Evolutionary conservation across 2,329 filamentous ascomycete species (phyloP).

Genomic region (Phoma sp.): DNA sequence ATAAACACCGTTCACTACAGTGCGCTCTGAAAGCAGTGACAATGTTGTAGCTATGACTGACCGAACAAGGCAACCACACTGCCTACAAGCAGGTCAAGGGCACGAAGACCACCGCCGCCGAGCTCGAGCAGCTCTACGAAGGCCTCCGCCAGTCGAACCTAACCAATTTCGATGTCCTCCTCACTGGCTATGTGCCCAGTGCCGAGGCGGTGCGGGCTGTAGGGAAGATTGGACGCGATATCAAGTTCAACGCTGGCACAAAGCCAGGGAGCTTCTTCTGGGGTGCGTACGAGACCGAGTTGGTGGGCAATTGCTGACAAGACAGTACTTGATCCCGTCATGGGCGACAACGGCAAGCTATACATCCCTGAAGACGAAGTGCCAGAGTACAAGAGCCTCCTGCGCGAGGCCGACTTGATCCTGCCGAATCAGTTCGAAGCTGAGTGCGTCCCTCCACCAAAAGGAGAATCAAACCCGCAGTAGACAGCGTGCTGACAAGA

Average conservation of each 20-base stretch:
- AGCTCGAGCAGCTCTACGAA: constrained; percentile 83
- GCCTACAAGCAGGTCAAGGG: constrained; percentile 90
- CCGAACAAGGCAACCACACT: constrained; percentile 74
- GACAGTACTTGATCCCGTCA: constrained; percentile 88
- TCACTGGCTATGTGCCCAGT: constrained; percentile 92
- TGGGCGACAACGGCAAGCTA: constrained; percentile 92
- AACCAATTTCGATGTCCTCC: constrained; percentile 89
- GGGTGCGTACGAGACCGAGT: constrained; percentile 55
- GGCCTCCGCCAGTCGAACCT: constrained; percentile 84
- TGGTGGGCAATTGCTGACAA: constrained; percentile 19
- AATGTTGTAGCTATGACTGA: not conserved
- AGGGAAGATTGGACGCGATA: constrained; percentile 80
- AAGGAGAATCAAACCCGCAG: too few species aligned
- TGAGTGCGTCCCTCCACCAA: constrained; percentile 65
- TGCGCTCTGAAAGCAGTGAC: not conserved
- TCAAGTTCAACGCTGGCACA: constrained; percentile 68
- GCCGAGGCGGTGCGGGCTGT: constrained; percentile 84
- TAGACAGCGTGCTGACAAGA: too few species aligned
- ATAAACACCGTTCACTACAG: constrained; percentile 97
- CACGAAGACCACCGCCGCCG: constrained; percentile 77
- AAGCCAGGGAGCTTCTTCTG: constrained; percentile 86
- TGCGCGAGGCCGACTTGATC: constrained; percentile 86
- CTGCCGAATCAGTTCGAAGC: constrained; percentile 97
- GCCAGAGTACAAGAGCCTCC: constrained; percentile 81
- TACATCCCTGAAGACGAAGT: constrained; percentile 94